Evolutionary conservation across 192 early-diverging fungal genomes (phyloP).

Genomic region (Linnemannia elongata): DNA sequence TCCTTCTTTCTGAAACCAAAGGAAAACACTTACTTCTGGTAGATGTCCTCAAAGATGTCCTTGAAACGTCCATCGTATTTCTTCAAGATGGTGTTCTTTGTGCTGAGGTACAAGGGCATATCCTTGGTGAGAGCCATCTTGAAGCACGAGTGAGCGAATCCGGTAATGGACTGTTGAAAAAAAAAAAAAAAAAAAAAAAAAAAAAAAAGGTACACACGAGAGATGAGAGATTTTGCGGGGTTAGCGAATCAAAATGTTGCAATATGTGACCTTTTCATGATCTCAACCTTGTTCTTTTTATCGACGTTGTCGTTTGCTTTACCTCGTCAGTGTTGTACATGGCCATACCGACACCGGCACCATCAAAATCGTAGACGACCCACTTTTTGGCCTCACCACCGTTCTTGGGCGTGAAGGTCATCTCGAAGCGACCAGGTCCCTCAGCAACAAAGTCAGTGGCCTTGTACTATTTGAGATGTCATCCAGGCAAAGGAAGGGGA

Average conservation of each 20-base stretch:
- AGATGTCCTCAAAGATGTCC: conserved; percentile 95
- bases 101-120: conserved; percentile 96
- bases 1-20: background rate
- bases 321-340: conserved; percentile 95
- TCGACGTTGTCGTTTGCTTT: background rate
- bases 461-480: conserved; percentile 76
- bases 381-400: conserved; percentile 70
- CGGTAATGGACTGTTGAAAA: conserved; percentile 78
- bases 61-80: conserved; percentile 99
- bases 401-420: conserved; percentile 91
- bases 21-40: conserved; percentile 66
- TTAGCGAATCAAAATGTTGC: background rate
- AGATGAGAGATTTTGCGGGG: background rate
- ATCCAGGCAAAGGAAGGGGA: background rate
- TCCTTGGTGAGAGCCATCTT: conserved; percentile 90
- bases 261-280: background rate
- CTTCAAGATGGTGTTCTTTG: conserved; percentile 99
- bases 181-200: background rate
- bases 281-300: too few relatives aligned
- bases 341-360: conserved; percentile 91
- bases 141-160: conserved; percentile 97
- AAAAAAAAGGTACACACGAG: background rate
- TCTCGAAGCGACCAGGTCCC: conserved; percentile 91
- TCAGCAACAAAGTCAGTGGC: conserved; percentile 96
- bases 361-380: conserved; percentile 86